phyloP scores from a whole-genome alignment of 2,329 filamentous ascomycete genomes.

The Talaromyces piceae region DNA sequence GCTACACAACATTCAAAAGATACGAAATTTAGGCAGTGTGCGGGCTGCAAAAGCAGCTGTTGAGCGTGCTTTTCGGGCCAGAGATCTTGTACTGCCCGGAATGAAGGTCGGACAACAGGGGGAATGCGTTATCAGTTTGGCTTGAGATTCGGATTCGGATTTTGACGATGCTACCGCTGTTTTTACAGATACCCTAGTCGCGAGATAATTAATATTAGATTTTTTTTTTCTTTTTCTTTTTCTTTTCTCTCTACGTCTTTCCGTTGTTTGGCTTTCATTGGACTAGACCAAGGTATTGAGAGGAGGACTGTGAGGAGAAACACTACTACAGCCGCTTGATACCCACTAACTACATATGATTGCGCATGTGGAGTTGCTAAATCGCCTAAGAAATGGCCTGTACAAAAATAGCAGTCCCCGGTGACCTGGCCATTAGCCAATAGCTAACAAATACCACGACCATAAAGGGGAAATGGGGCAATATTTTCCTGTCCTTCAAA shows the following conservation, averaged over 20 bases:
- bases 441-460: too few species aligned
- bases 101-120: background rate
- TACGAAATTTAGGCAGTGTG: conserved; percentile 24
- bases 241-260: conserved; percentile 13
- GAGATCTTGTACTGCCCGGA: conserved; percentile 2
- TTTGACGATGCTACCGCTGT: background rate
- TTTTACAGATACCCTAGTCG: background rate
- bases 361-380: too few species aligned
- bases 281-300: too few species aligned
- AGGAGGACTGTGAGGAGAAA: too few species aligned
- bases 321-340: too few species aligned
- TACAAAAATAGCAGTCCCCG: background rate
- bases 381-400: too few species aligned
- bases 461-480: background rate
- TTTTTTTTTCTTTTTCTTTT: conserved; percentile 15
- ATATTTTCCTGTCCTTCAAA: background rate
- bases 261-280: too few species aligned
- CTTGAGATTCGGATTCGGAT: background rate
- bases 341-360: too few species aligned
- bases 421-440: background rate
- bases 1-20: conserved; percentile 17
- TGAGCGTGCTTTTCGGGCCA: conserved; percentile 16
- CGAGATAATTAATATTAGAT: background rate
- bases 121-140: background rate
- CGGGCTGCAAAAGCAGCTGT: conserved; percentile 17